Evolutionary conservation across 257 asterid genomes (phyloP).

Genomic region (Mentha longifolia): DNA sequence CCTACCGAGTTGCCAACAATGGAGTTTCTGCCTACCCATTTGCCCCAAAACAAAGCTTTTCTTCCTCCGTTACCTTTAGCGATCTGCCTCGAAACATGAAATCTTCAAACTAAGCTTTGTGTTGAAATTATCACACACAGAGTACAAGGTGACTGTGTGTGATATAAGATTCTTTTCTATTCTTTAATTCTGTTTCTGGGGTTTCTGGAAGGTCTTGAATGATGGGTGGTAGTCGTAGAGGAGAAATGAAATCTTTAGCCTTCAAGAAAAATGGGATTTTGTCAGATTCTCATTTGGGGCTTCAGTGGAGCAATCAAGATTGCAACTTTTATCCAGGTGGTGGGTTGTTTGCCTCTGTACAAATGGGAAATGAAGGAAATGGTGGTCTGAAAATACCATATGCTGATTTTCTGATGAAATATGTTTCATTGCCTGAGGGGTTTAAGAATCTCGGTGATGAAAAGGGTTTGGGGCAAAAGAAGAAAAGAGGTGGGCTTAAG

Average conservation of each 20-base stretch:
- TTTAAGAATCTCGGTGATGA: constrained; percentile 58
- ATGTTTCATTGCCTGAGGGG: constrained; percentile 69
- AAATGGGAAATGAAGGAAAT: constrained; percentile 63
- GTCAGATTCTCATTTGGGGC: constrained; percentile 62
- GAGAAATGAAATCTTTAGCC: constrained; percentile 47
- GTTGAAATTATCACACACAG: constrained; percentile 12
- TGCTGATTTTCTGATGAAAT: constrained; percentile 68
- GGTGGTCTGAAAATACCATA: constrained; percentile 65
- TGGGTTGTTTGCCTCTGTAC: constrained; percentile 88
- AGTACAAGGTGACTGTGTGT: constrained; percentile 6
- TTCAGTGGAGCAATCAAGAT: constrained; percentile 69
- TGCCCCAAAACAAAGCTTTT: constrained; percentile 43
- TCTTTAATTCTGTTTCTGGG: constrained; percentile 3
- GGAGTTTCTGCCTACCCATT: constrained; percentile 41
- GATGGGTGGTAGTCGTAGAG: constrained; percentile 47
- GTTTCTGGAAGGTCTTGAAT: constrained; percentile 33
- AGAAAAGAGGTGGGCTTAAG: constrained; percentile 54
- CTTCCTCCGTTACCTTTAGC: constrained; percentile 15
- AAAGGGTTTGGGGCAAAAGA: constrained; percentile 41
- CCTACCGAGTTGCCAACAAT: constrained; percentile 41
- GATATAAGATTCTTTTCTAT: not conserved
- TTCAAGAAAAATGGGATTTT: constrained; percentile 50
- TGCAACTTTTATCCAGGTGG: constrained; percentile 61
- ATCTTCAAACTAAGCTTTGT: constrained; percentile 2
- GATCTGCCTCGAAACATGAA: constrained; percentile 45